Conservation (phyloP, 2,329 filamentous ascomycete species). For the Penicillium sp. region DNA sequence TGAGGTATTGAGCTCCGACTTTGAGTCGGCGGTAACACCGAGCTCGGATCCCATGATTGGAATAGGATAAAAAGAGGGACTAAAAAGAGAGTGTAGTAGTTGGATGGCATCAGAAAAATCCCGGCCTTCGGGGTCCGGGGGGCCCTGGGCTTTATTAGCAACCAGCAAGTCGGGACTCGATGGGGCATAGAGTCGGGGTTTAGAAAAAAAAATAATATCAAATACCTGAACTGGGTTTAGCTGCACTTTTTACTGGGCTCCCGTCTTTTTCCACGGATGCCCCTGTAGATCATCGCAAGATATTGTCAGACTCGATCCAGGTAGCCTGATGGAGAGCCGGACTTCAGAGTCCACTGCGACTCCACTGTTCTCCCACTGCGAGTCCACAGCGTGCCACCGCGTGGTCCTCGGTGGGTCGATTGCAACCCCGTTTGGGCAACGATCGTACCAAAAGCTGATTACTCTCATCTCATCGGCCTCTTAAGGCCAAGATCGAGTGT, state of each 20-base stretch:
- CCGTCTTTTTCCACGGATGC: not conserved
- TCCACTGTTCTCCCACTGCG: no score
- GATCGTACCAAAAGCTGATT: not conserved
- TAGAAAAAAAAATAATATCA: not conserved
- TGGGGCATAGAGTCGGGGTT: not conserved
- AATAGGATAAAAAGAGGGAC: not conserved
- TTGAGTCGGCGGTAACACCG: conserved; percentile 26
- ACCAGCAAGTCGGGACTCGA: not conserved
- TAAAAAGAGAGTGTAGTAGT: not conserved
- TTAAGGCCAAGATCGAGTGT: not conserved
- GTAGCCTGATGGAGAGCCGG: not conserved
- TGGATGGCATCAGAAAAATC: not conserved
- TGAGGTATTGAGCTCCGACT: conserved; percentile 19
- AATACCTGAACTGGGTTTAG: not conserved
- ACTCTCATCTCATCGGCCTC: not conserved
- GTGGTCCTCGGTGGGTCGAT: not conserved
- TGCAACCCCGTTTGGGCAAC: not conserved
- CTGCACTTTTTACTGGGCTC: no score
- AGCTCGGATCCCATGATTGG: conserved; percentile 32
- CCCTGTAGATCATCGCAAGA: not conserved
- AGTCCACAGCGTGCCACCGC: no score
- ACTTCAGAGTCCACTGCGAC: no score
- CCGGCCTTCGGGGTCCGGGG: not conserved
- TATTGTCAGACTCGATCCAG: not conserved
- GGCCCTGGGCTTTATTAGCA: not conserved